phyloP scores from a whole-genome alignment of 75 land plant species.

The Chamaecyparis obtusa region DNA sequence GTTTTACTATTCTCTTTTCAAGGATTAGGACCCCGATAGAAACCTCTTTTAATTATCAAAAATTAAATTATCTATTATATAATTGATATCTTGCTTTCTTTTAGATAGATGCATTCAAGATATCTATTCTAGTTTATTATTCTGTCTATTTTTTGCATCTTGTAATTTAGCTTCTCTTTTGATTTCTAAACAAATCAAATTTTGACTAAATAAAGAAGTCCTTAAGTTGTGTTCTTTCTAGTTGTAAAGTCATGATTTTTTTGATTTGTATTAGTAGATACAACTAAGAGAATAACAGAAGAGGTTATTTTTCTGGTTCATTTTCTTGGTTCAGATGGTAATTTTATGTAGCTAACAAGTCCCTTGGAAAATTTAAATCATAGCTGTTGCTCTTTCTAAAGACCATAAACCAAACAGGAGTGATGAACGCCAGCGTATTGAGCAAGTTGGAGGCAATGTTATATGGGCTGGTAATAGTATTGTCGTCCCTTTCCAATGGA shows the following conservation, averaged over 20 bases:
- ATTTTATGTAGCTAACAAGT: not conserved
- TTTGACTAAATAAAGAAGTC: not conserved
- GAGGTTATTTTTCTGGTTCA: not conserved
- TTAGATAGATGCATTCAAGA: too few species aligned
- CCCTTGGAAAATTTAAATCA: not conserved
- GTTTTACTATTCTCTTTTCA: too few species aligned
- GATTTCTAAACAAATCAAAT: not conserved
- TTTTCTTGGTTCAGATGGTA: not conserved
- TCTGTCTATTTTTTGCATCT: not conserved
- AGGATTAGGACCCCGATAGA: too few species aligned
- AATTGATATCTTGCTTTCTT: too few species aligned
- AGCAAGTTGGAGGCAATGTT: constrained; percentile 89
- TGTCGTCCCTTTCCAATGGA: not conserved
- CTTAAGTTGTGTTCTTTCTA: not conserved
- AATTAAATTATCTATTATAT: too few species aligned
- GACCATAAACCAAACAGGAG: constrained; percentile 92
- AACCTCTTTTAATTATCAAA: too few species aligned
- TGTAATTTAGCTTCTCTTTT: not conserved
- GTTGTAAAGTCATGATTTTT: not conserved
- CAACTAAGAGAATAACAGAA: not conserved
- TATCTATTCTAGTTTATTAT: not conserved
- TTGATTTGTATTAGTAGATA: too few species aligned
- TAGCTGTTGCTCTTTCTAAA: constrained; percentile 82
- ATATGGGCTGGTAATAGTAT: constrained; percentile 80
- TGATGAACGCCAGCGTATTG: constrained; percentile 91